Percentiles rank a stretch among this genome's conserved stretches.
phyloP scores from a whole-genome alignment of 2,329 filamentous ascomycete species.

The Fusarium ramigenum region DNA sequence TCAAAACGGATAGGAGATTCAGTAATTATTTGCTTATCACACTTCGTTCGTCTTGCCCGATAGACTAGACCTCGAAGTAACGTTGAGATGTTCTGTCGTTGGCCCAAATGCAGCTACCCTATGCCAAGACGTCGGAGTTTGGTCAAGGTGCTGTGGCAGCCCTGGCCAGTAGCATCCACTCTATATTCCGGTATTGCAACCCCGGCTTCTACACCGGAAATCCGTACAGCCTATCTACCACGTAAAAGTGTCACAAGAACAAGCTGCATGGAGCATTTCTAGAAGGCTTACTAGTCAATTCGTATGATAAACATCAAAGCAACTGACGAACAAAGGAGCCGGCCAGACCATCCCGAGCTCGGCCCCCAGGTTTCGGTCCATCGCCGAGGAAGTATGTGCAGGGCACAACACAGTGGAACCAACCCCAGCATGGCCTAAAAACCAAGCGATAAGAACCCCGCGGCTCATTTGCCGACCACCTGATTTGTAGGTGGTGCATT shows the following conservation, averaged over 20 bases:
- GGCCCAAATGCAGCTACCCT: neutral
- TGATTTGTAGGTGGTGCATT: slow-evolving; percentile 8
- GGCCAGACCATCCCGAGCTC: slow-evolving; percentile 10
- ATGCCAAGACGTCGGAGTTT: neutral
- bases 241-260: slow-evolving; percentile 4
- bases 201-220: neutral
- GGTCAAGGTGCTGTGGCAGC: neutral
- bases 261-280: slow-evolving; percentile 6
- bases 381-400: slow-evolving; percentile 9
- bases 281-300: neutral
- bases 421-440: neutral
- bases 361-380: slow-evolving; percentile 23
- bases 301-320: neutral
- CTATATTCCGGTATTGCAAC: neutral
- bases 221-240: neutral
- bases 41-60: neutral
- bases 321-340: neutral
- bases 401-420: neutral
- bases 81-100: neutral
- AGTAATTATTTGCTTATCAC: neutral
- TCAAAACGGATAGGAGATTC: neutral
- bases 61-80: neutral
- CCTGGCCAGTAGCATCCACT: neutral
- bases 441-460: slow-evolving; percentile 18
- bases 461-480: slow-evolving; percentile 17